Base-by-base conservation (phyloP, 2,329 filamentous ascomycete genomes). In the Myriosclerotinia duriaeana region DNA sequence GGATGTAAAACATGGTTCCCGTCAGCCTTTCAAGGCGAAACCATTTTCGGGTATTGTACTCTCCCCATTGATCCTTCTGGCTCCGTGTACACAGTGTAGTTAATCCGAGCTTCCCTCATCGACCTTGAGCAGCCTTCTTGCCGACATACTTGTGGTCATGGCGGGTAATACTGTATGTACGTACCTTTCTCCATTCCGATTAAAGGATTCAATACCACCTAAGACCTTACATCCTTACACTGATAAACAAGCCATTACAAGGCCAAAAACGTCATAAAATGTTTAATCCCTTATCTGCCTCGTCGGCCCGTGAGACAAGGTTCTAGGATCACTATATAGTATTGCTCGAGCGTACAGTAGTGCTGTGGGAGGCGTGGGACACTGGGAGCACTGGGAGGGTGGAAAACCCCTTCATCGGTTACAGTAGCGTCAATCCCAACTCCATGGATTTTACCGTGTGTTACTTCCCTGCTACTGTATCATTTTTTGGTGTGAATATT, bases 1-100 rank as follows among this genome's bases (percentile, higher is more conserved):
- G 30, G 30, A 50, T 58, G 36, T 15, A n/a, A 42, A 64, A 65
- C 53, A 65, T 50, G 53, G 34, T 48, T 15, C 48, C 56, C 56
- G 42, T 66, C 56, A 54, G 50, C 64, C 56, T 40, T 66, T 62
- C n/a, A 66, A 66, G 64, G 64, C 56, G 30, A 66, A 66, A 11
- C 44, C 3, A 50, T 36, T 20, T 38, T 7, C 20, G 44, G 56
- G 6, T 36, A 46, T 50, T 60, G 20, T 60, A 38, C 44, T 50
- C 42, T 44, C 40, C 38, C 20, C 30, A 7, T 17, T 36, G 36
- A 22, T 22, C 48, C 40, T 22, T n/a, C 20, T 26, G 40, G 22
- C 30, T 48, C 44, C 6, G 30, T 50, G 30, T 50, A 60, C 30
- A 50, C 44, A 60, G n/a, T 36, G 34, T 38, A 5, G n/a, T 50